Evolutionary conservation across 345 rosid species (phyloP).

Genomic region (Dimocarpus longan): DNA sequence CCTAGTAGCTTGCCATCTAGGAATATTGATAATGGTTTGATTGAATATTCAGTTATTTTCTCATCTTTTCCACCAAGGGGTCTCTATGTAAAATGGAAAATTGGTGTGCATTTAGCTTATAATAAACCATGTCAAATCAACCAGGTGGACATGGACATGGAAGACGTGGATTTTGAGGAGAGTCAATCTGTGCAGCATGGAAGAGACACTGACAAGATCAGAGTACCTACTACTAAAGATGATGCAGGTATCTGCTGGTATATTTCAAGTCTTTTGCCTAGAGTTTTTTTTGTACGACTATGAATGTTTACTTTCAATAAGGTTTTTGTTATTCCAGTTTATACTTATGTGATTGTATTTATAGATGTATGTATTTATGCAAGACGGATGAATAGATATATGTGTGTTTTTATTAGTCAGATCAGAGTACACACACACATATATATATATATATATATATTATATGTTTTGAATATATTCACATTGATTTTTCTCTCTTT

Average conservation of each 20-base stretch:
- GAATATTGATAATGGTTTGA: too few species aligned
- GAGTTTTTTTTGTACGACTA: neutral
- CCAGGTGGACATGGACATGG: slow-evolving; percentile 98
- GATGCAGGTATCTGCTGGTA: slow-evolving; percentile 46
- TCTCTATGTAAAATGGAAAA: neutral
- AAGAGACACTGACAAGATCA: slow-evolving; percentile 37
- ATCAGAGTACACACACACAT: too few species aligned
- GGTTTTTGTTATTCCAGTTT: neutral
- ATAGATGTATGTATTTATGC: neutral
- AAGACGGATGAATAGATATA: neutral
- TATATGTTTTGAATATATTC: neutral
- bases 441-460: too few species aligned
- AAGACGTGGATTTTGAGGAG: slow-evolving; percentile 58
- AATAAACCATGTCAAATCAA: slow-evolving; percentile 21
- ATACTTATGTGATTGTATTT: neutral
- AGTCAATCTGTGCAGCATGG: slow-evolving; percentile 41
- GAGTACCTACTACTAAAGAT: slow-evolving; percentile 32
- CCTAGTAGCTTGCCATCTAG: too few species aligned
- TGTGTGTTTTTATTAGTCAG: too few species aligned
- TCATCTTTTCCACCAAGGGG: too few species aligned
- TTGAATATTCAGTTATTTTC: too few species aligned
- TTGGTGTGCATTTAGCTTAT: slow-evolving; percentile 8
- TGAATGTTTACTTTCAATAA: neutral
- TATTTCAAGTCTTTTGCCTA: slow-evolving; percentile 1
- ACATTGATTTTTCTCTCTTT: neutral